Conservation (phyloP, 306 rosid species). For the Rosa multiflora region DNA sequence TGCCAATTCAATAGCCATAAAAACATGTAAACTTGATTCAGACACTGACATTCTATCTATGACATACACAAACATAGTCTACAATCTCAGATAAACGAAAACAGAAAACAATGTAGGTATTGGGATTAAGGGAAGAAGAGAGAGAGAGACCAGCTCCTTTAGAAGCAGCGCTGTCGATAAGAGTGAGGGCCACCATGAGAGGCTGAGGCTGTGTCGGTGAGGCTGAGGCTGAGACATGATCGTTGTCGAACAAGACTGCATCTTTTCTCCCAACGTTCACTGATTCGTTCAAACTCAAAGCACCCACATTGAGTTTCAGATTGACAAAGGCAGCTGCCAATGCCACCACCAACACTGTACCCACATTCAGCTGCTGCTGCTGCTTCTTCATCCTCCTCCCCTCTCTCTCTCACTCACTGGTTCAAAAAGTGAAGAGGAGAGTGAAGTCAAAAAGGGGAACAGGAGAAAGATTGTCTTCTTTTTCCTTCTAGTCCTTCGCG, state of each 20-base stretch:
- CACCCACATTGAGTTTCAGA: background rate
- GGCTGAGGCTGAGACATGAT: background rate
- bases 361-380: background rate
- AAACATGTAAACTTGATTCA: background rate
- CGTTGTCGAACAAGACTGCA: background rate
- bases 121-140: slow-evolving; percentile 18
- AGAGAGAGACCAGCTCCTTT: slow-evolving; percentile 65
- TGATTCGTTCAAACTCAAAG: background rate
- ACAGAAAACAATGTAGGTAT: background rate
- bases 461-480: background rate
- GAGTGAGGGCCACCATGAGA: slow-evolving; percentile 67
- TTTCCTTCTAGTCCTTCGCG: background rate
- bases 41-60: background rate
- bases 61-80: background rate
- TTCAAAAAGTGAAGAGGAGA: background rate
- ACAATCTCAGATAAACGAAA: background rate
- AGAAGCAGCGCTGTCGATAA: slow-evolving; percentile 66
- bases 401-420: background rate
- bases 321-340: background rate
- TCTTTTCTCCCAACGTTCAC: background rate
- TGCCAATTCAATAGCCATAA: slow-evolving; percentile 22
- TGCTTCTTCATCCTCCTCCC: background rate
- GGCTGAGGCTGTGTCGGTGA: slow-evolving; percentile 29
- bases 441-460: background rate
- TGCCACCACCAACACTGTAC: background rate